Percentiles rank a stretch among this genome's conserved stretches.
These are phyloP conservation scores for Clarireedia paspali DNA, from an alignment of 2,329 filamentous ascomycete species.

Conservation along the genomic window DNA sequence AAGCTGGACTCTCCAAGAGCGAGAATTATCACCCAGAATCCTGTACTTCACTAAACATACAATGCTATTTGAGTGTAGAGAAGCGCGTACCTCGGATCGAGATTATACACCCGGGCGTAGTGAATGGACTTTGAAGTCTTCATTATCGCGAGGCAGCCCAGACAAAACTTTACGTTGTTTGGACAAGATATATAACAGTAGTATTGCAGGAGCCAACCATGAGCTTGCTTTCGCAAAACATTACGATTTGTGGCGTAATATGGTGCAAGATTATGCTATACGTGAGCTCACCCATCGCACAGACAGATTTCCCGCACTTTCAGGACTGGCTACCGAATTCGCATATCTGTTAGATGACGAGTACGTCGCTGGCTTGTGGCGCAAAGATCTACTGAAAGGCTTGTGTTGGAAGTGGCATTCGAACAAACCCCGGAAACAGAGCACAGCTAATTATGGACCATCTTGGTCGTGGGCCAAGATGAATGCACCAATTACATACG, in stretches of 20 bases:
- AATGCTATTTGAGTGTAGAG: conserved; percentile 8
- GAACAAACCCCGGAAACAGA: background rate
- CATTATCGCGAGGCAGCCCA: background rate
- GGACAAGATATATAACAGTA: conserved; percentile 2
- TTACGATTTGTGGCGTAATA: conserved; percentile 6
- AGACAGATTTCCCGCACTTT: conserved; percentile 9
- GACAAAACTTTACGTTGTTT: conserved; percentile 2
- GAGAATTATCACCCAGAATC: conserved; percentile 10
- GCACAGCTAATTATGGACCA: background rate
- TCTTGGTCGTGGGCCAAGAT: conserved; percentile 9
- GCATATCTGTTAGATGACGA: conserved; percentile 2
- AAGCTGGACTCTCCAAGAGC: conserved; percentile 14
- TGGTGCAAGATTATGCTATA: conserved; percentile 9
- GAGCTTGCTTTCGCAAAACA: background rate
- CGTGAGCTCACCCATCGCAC: conserved; percentile 7
- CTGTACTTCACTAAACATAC: conserved; percentile 15
- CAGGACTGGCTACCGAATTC: conserved; percentile 9
- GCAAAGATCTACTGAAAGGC: conserved; percentile 4
- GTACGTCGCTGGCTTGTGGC: conserved; percentile 10
- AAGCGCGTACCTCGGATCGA: conserved; percentile 1
- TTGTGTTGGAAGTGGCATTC: conserved; percentile 9
- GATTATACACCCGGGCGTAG: background rate
- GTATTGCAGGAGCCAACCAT: background rate
- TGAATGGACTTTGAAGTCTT: background rate
- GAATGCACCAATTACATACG: conserved; percentile 4